Evolutionary conservation across 257 asterid genomes (phyloP), one percentile per base, ranked within the genome.

Genomic region (Echium plantagineum): DNA sequence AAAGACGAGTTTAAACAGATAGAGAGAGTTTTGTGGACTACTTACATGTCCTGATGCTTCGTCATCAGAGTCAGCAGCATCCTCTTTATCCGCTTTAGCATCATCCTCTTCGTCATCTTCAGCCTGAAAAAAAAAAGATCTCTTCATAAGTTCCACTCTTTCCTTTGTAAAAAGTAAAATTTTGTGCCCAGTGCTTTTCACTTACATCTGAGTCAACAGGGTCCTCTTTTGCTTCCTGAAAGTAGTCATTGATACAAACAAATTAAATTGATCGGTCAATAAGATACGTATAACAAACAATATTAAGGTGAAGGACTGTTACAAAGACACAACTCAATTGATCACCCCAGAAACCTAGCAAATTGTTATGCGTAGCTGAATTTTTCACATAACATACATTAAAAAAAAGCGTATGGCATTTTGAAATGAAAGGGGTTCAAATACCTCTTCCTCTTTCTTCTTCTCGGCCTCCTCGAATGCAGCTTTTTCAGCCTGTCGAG

Each of bases 391-490:
- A 42, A 64, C 6, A 26, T 35, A 9, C 1, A 3, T 5, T 9
- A 20, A 20, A 52, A 1, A 35, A 8, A 42, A 42, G 46, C 46
- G 9, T 10, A 2, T 42, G 49, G 16, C 17, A 17, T 20, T n/a
- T 26, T 15, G 47, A 26, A 15, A 66, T 52, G 58, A 63, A 52
- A 46, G 28, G 22, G 18, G 17, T 59, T 16, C 49, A 57, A 48
- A 48, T 35, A 18, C 97, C 55, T 81, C 60, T 56, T 18, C 97
- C 65, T 86, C 97, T 62, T 56, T 86, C 87, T 86, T 84, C 85
- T 91, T 91, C 61, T 93, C 96, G 2, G 75, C 97, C 81, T 93
- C 97, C 0, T 93, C 97, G 58, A 89, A 93, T 60, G 95, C 94
- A 69, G 91, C 86, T 77, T 86, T 93, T 73, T 93, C 99, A 53